Conservation (phyloP, 192 early-diverging fungal species). For the Dissophora globulifera region DNA sequence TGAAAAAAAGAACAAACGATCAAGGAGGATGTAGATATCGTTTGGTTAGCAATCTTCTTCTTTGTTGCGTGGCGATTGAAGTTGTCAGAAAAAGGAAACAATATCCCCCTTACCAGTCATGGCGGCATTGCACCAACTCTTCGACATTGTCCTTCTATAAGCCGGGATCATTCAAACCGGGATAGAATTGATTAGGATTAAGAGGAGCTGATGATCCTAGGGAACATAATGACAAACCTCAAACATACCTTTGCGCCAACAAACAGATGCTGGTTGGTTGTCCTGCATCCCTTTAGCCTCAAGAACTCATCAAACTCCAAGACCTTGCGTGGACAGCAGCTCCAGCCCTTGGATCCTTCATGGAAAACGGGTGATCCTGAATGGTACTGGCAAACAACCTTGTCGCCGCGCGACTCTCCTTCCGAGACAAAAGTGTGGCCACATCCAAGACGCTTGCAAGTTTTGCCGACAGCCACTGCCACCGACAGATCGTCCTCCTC, state of each 20-base stretch:
- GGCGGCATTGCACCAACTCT: slow-evolving; percentile 80
- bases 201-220: no score
- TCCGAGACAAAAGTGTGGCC: slow-evolving; percentile 71
- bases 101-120: slow-evolving; percentile 72
- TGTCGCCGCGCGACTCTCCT: slow-evolving; percentile 61
- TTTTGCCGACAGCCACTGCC: slow-evolving; percentile 74
- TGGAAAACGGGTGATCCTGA: slow-evolving; percentile 93
- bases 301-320: slow-evolving; percentile 99
- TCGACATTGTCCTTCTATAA: slow-evolving; percentile 49
- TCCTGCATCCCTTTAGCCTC: slow-evolving; percentile 91
- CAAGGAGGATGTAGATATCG: no score
- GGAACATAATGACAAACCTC: no score
- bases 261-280: slow-evolving; percentile 91
- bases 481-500: slow-evolving; percentile 83
- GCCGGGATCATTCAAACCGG: no score
- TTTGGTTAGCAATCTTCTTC: no score
- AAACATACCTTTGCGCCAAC: slow-evolving; percentile 63
- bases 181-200: no score
- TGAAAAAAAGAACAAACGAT: no score
- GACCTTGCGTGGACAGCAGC: slow-evolving; percentile 93
- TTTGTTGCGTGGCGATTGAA: no score
- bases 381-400: slow-evolving; percentile 85
- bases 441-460: slow-evolving; percentile 89
- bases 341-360: slow-evolving; percentile 98
- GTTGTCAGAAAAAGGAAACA: no score